These are phyloP conservation scores for Helotiales sp. DNA, from an alignment of 2,329 filamentous ascomycete genomes.

Conservation along the genomic window DNA sequence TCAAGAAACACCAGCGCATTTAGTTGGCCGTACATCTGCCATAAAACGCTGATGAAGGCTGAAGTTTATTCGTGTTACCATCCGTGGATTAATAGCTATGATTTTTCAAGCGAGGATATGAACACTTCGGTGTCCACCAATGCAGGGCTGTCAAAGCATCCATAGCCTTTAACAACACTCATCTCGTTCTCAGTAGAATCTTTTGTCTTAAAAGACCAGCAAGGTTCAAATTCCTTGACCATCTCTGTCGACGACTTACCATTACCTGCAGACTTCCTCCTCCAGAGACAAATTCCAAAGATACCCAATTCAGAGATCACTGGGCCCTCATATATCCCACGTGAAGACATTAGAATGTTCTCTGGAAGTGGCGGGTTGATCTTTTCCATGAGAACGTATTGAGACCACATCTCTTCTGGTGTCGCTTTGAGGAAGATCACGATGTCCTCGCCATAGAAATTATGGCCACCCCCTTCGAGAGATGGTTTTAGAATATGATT, in stretches of 20 bases:
- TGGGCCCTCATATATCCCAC: conserved; percentile 36
- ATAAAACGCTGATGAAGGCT: too few species aligned
- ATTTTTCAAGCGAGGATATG: neutral
- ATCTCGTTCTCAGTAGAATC: conserved; percentile 42
- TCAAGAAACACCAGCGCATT: too few species aligned
- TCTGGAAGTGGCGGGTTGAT: conserved; percentile 37
- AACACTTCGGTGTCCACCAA: conserved; percentile 25
- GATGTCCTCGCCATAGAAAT: conserved; percentile 42
- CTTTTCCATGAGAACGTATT: conserved; percentile 42
- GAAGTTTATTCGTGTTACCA: too few species aligned
- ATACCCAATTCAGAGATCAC: conserved; percentile 46
- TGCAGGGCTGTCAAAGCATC: conserved; percentile 45
- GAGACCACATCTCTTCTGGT: conserved; percentile 32
- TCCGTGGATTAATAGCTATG: too few species aligned
- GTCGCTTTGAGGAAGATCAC: conserved; percentile 34
- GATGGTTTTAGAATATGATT: conserved; percentile 45
- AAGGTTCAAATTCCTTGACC: conserved; percentile 22
- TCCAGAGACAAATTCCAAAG: conserved; percentile 43
- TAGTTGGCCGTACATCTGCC: too few species aligned
- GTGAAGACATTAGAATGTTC: conserved; percentile 37
- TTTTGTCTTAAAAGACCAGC: conserved; percentile 48
- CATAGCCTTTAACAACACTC: conserved; percentile 48
- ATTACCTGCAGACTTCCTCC: neutral
- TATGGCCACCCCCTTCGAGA: conserved; percentile 45
- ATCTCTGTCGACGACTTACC: neutral